Evolutionary conservation across 352 stramenopile species (phyloP), one percentile per base, ranked within the genome.

Genomic region (Thalassiosira mediterranea): DNA sequence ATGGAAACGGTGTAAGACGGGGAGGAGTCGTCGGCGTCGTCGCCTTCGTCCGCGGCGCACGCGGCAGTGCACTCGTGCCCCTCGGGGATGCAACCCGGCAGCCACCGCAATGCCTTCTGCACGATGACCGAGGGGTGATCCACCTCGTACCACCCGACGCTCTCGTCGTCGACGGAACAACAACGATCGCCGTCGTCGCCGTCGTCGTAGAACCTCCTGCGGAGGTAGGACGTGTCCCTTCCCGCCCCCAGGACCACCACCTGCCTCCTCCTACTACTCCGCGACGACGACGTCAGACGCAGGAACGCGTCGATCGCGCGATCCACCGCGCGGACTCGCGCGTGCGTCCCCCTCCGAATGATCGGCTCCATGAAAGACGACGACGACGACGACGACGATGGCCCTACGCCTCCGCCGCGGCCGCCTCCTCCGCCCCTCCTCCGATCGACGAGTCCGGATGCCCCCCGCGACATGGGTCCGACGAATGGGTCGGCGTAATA

Each of bases 401-500:
- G 11, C 23, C 1, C 15, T 21, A 19, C 26, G 13, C 0, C 0
- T 51, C n/a, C n/a, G 23, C 38, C n/a, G 29, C 37, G 11, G 38
- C 52, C 40, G 15, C 48, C 26, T 7, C 0, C 0, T 51, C n/a
- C n/a, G 23, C 38, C n/a, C 32, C 37, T 13, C 44, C 52, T 29
- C 26, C 25, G 7, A 32, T 32, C 3, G 46, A 69, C 21, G 4
- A 71, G 44, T 7, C 53, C 51, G 15, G 8, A 15, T 44, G 54
- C 59, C 29, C 62, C 69, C 13, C 38, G 37, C 23, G 68, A 32
- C 68, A 91, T 84, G 4, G 67, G 29, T 26, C 63, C 59, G 8
- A 89, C 15, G 47, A 88, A 90, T 15, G 81, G 76, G 80, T 92
- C 87, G 11, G 79, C 17, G 61, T 90, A 92, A 65, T 91, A 92